phyloP scores from a whole-genome alignment of 768 basidiomycete genomes.

The Amanita pseudoporphyria region DNA sequence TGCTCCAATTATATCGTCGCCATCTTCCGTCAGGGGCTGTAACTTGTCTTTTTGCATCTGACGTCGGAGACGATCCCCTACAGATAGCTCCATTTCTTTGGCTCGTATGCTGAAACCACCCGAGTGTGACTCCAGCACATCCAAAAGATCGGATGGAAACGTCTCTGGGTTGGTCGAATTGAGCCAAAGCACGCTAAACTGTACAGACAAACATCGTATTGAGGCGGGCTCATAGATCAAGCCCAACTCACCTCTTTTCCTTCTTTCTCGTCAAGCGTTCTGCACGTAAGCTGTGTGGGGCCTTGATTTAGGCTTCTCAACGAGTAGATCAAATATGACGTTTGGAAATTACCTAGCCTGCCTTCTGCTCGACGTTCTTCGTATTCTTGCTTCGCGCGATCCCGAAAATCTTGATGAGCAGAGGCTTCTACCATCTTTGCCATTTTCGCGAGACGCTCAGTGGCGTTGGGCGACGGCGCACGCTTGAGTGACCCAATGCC shows the following conservation, averaged over 20 bases:
- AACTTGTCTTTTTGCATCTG: slow-evolving; percentile 75
- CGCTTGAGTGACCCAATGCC: slow-evolving; percentile 72
- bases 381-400: slow-evolving; percentile 63
- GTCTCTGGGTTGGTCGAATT: slow-evolving; percentile 55
- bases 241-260: slow-evolving; percentile 47
- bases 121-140: slow-evolving; percentile 37
- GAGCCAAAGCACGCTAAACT: slow-evolving; percentile 83
- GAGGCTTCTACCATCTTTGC: slow-evolving; percentile 62
- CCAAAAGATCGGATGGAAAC: slow-evolving; percentile 57
- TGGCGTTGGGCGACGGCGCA: slow-evolving; percentile 48
- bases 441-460: slow-evolving; percentile 65
- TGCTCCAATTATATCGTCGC: slow-evolving; percentile 14
- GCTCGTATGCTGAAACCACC: slow-evolving; percentile 16
- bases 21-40: slow-evolving; percentile 36
- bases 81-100: slow-evolving; percentile 22
- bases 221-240: background rate
- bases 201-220: slow-evolving; percentile 7
- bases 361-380: slow-evolving; percentile 68
- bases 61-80: slow-evolving; percentile 46
- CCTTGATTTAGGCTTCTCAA: slow-evolving; percentile 17
- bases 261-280: slow-evolving; percentile 63
- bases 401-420: slow-evolving; percentile 52
- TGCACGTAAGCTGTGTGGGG: slow-evolving; percentile 67
- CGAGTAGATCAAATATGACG: background rate
- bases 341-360: slow-evolving; percentile 35